Percentiles rank a stretch among this genome's conserved stretches.
phyloP scores from a whole-genome alignment of 2,329 filamentous ascomycete genomes.

The Cordyceps fumosorosea region DNA sequence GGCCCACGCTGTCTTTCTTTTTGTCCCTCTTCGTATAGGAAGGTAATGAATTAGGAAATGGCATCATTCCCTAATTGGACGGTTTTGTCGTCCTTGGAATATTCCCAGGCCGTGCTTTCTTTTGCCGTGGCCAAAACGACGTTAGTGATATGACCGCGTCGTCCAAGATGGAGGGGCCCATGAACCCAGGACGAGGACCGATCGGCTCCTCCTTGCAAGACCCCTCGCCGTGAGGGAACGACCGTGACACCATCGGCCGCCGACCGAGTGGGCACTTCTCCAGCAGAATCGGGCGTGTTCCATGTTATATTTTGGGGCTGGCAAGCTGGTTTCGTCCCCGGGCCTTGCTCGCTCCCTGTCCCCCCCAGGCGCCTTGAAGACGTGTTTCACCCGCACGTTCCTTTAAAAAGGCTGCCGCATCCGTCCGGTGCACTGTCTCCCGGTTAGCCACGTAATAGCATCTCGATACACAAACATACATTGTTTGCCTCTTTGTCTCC shows the following conservation, averaged over 20 bases:
- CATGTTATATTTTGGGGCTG: constrained; percentile 1
- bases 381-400: constrained; percentile 4
- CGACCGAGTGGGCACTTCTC: not conserved
- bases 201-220: not conserved
- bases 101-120: not conserved
- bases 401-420: constrained; percentile 7
- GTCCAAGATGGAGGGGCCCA: not conserved
- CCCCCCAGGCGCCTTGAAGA: not conserved
- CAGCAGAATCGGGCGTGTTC: not conserved
- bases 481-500: not conserved
- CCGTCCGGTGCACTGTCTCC: not conserved
- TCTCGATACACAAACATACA: not conserved
- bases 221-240: not conserved
- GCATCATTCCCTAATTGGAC: not conserved
- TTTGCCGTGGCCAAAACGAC: not conserved
- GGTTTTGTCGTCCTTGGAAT: not conserved
- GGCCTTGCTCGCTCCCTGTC: not conserved
- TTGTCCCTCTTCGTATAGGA: not conserved
- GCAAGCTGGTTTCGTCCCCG: not conserved
- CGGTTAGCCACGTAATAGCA: not conserved
- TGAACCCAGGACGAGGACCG: not conserved
- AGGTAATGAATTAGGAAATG: not conserved
- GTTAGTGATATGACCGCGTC: not conserved
- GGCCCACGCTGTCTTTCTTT: not conserved
- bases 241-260: not conserved